Evolutionary conservation across 768 basidiomycete species (phyloP).

Genomic region (Tricholoma hemisulphureum): DNA sequence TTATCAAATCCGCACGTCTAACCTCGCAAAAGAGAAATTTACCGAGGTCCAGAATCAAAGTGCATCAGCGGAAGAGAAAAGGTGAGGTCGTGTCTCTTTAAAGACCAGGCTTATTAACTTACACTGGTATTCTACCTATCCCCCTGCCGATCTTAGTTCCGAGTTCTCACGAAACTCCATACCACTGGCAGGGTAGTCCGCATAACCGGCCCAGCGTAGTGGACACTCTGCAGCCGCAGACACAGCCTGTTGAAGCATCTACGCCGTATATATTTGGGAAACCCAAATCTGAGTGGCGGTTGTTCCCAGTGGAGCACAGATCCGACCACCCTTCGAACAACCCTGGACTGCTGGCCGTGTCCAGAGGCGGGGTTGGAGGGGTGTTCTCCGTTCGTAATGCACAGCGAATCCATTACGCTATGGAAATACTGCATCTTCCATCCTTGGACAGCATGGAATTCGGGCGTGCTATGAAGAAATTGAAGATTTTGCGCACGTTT

Average conservation of each 20-base stretch:
- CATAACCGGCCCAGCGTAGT: neutral
- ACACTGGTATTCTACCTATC: too few relatives aligned
- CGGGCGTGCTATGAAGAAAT: neutral
- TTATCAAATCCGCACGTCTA: neutral
- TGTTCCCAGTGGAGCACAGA: neutral
- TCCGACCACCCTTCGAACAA: neutral
- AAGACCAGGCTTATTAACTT: too few relatives aligned
- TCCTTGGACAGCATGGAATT: neutral
- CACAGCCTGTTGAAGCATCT: neutral
- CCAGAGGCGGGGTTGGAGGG: neutral
- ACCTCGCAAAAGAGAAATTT: neutral
- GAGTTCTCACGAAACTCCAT: too few relatives aligned
- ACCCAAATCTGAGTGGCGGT: neutral
- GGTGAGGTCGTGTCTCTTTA: too few relatives aligned
- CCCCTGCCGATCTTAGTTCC: too few relatives aligned
- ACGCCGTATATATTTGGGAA: neutral
- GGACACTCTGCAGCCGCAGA: neutral
- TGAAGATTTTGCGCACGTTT: neutral
- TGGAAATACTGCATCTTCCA: neutral
- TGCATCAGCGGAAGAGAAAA: neutral
- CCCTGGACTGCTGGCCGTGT: neutral
- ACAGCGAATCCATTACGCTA: neutral
- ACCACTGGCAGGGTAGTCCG: too few relatives aligned
- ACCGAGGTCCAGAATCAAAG: neutral
- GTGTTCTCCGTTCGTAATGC: neutral